Evolutionary conservation across 257 asterid species (phyloP), one percentile per base, ranked within the genome.

Genomic region (Nicotiana otophora): DNA sequence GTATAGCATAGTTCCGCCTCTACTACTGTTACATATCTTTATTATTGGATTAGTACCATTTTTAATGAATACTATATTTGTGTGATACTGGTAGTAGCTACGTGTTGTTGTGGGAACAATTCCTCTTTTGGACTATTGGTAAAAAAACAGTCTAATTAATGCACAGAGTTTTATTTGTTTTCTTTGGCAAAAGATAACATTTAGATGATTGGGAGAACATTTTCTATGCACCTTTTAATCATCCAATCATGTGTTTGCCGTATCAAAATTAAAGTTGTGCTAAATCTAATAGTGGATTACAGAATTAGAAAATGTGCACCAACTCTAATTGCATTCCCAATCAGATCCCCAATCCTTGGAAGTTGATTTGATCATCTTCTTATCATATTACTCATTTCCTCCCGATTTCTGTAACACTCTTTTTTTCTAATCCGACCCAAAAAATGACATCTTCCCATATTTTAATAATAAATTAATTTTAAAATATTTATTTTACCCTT

Each of bases 191-290:
- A 51, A 51, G 57, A 51, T 3, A 51, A 11, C 28, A 23, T 5
- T 15, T 68, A 2, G 1, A 6, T 80, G 28, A 7, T 64, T 63
- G 39, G 48, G 51, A 63, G 62, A 77, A 54, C 12, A 46, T 28
- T 17, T 36, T 63, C 57, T 60, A 34, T 36, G 17, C 81, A 69
- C 48, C 39, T 58, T 83, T 48, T 51, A 15, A 48, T 7, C 42
- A 51, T 1, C 80, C 80, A 74, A 74, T 74, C 26, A 51, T 51
- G 26, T 12, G 2, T 72, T 72, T 72, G 79, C 57, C 61, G 46
- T 74, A 74, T 74, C 62, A 51, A 74, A 74, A 23, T 51, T 36
- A 74, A 74, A 74, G 62, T 26, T 48, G 63, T 48, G 63, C 80
- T 74, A 14, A 74, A 48, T 54, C 62, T 7, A 74, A 48, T 74